phyloP scores from a whole-genome alignment of 371 early-diverging fungal genomes.

The Zancudomyces culisetae region DNA sequence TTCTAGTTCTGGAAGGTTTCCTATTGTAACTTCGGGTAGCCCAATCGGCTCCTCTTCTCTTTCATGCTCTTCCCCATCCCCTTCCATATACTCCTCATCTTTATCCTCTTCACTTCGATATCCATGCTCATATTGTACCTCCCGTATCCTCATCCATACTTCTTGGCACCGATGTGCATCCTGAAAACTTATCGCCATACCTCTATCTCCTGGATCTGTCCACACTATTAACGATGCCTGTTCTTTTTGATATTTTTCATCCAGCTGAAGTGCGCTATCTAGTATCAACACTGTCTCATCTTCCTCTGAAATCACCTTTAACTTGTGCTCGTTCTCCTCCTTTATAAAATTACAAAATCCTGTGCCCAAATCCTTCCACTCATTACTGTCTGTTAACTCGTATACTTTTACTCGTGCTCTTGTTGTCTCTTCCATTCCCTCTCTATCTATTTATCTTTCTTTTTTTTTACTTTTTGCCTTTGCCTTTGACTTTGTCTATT shows the following conservation, averaged over 20 bases:
- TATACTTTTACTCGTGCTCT: not conserved
- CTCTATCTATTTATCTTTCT: not conserved
- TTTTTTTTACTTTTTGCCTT: not conserved
- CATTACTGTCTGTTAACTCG: not conserved
- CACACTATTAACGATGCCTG: conserved; percentile 82
- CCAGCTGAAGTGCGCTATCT: conserved; percentile 36
- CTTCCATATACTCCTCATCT: conserved; percentile 2
- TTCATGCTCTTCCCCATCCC: not conserved
- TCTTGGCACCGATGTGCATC: conserved; percentile 51
- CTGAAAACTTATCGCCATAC: conserved; percentile 82
- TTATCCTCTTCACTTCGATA: not conserved
- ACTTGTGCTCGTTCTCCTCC: not conserved
- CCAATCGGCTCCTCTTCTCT: conserved; percentile 23
- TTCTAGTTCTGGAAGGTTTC: conserved; percentile 10
- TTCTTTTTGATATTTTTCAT: conserved; percentile 50
- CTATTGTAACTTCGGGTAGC: conserved; percentile 20
- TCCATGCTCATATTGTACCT: conserved; percentile 11
- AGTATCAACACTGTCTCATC: conserved; percentile 21
- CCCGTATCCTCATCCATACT: conserved; percentile 23
- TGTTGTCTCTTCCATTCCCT: not conserved
- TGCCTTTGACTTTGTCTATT: no score
- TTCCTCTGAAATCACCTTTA: not conserved
- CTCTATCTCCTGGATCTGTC: conserved; percentile 57
- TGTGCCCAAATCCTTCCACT: not conserved
- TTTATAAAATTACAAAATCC: not conserved